Percentiles rank a stretch among this genome's conserved stretches.
These are phyloP conservation scores for Syzygium aromaticum DNA, from an alignment of 345 rosid species.

Conservation along the genomic window DNA sequence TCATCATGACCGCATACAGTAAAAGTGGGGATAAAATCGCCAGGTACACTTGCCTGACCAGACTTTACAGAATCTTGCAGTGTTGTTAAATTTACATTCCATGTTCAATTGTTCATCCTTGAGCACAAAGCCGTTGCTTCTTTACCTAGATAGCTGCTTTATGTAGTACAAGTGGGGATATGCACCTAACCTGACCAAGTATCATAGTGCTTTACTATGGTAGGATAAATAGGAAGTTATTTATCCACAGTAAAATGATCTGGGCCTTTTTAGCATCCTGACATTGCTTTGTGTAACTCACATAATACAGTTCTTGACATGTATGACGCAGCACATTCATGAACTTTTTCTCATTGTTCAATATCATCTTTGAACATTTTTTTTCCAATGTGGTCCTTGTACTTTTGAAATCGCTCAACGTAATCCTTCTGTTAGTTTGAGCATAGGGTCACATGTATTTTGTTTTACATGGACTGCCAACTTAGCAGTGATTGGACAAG, in stretches of 20 bases:
- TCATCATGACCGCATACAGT: constrained; percentile 52
- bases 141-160: not conserved
- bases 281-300: not conserved
- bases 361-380: not conserved
- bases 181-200: not conserved
- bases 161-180: not conserved
- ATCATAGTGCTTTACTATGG: not conserved
- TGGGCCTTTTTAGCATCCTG: not conserved
- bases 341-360: not conserved
- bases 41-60: constrained; percentile 26
- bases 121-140: not conserved
- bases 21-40: constrained; percentile 72
- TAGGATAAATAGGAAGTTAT: not conserved
- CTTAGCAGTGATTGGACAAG: not conserved
- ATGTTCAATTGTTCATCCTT: not conserved
- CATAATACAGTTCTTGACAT: not conserved
- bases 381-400: not conserved
- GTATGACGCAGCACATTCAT: not conserved
- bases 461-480: not conserved
- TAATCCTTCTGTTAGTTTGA: not conserved
- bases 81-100: not conserved
- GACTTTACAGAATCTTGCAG: not conserved
- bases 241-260: not conserved
- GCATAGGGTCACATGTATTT: not conserved
- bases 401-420: not conserved